These are phyloP conservation scores for Solanum dulcamara DNA, from an alignment of 257 asterid genomes.

Conservation along the genomic window DNA sequence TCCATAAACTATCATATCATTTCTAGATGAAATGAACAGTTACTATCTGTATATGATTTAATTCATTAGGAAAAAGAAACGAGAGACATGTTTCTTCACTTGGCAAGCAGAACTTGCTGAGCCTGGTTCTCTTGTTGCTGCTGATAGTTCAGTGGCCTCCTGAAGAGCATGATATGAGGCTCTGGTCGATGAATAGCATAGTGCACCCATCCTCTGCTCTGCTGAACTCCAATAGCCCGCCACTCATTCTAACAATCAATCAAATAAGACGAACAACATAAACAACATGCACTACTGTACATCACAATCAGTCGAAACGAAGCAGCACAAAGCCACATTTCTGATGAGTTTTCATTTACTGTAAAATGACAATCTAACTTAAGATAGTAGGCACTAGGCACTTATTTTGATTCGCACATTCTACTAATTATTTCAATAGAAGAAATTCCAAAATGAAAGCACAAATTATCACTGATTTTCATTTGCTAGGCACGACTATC, in stretches of 20 bases:
- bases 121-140: constrained; percentile 68
- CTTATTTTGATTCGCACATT: background rate
- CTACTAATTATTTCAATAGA: background rate
- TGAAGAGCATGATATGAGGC: constrained; percentile 96
- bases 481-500: background rate
- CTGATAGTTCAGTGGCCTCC: constrained; percentile 89
- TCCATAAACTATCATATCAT: background rate
- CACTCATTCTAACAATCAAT: constrained; percentile 51
- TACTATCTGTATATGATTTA: background rate
- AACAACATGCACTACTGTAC: background rate
- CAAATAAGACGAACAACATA: background rate
- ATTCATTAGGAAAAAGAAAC: background rate
- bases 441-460: background rate
- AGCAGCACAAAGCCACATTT: background rate
- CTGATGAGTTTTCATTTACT: background rate
- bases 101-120: constrained; percentile 30
- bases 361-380: background rate
- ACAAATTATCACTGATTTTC: background rate
- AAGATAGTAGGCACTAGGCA: background rate
- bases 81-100: constrained; percentile 11
- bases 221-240: constrained; percentile 95
- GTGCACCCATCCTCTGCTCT: constrained; percentile 97
- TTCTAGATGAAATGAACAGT: constrained; percentile 1
- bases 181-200: constrained; percentile 92
- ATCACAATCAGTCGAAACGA: background rate